phyloP scores from a whole-genome alignment of 2,329 filamentous ascomycete genomes.

The Exophiala xenobiotica region DNA sequence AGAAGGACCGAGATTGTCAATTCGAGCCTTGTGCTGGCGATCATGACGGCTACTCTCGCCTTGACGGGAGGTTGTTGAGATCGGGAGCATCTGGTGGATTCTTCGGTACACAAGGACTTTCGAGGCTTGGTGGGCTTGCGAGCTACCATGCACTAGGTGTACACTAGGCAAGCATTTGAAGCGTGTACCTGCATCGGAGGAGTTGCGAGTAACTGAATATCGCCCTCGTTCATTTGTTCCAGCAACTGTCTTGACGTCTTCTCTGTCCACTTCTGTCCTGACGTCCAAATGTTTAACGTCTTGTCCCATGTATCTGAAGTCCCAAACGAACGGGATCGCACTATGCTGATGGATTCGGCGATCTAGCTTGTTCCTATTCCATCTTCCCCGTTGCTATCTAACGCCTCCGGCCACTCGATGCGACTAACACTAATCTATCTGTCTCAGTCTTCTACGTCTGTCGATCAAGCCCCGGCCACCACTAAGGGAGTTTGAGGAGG shows the following conservation, averaged over 20 bases:
- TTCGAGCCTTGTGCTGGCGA: not conserved
- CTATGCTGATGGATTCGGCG: not conserved
- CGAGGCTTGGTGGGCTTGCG: no score
- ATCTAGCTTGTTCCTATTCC: not conserved
- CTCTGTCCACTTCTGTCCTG: no score
- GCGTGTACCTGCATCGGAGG: not conserved
- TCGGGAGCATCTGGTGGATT: not conserved
- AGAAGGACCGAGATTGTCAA: not conserved
- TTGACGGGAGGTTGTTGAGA: not conserved
- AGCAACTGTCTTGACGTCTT: no score
- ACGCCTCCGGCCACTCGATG: not conserved
- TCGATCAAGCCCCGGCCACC: slow-evolving; percentile 9
- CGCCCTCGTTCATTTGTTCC: no score
- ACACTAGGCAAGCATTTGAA: not conserved
- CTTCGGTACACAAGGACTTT: not conserved
- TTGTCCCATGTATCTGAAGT: no score
- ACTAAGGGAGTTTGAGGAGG: not conserved
- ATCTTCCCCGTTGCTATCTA: not conserved
- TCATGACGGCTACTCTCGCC: not conserved
- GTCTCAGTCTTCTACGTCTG: not conserved
- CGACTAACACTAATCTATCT: not conserved
- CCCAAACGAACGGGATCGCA: no score
- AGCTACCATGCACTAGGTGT: no score
- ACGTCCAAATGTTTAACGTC: no score
- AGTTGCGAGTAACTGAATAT: not conserved